Evolutionary conservation across 768 basidiomycete genomes (phyloP), one percentile per base, ranked within the genome.

Genomic region (Scleroderma bovista): DNA sequence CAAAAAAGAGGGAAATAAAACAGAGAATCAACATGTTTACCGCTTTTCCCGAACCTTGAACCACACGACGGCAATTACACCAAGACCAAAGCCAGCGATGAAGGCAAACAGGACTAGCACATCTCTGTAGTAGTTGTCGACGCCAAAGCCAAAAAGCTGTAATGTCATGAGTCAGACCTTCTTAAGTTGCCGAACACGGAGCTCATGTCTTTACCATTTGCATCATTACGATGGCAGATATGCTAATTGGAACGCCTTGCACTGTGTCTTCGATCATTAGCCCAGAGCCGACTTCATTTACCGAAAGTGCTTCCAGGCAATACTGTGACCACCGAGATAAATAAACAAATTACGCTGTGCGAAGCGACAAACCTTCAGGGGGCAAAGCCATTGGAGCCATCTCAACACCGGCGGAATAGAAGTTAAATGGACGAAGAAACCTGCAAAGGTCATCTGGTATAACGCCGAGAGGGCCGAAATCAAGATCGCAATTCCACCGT

Each of bases 381-480:
- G 88, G 47, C 86, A 87, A 50, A 94, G 58, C 86, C 91, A 97
- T 61, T 94, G 86, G 47, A 97, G 72, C 94, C 94, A 98, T 15
- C 94, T 79, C 1, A 98, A 76, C 2, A 94, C 91, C 2, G 89
- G 88, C 3, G 94, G 93, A 51, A 98, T 95, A 51, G 77, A 73
- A 53, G 71, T 68, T 50, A 95, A 75, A 63, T 95, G 89, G 46
- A 95, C 90, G 64, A 96, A 96, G 74, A 95, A 97, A 13, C 91
- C 91, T 1, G 91, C 90, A 56, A 77, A 91, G 0, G 88, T 91
- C 87, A 89, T 88, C 61, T 90, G 86, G 65, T 85, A 88, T 11
- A 89, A 71, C 3, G 81, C 84, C 1, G 79, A 72, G 19, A 89
- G 74, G 9, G 88, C 88, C 0, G 89, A 91, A 33, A 95, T 65